Base-by-base conservation (phyloP, 805 yeast genomes). In the Starmerella etchellsii region DNA sequence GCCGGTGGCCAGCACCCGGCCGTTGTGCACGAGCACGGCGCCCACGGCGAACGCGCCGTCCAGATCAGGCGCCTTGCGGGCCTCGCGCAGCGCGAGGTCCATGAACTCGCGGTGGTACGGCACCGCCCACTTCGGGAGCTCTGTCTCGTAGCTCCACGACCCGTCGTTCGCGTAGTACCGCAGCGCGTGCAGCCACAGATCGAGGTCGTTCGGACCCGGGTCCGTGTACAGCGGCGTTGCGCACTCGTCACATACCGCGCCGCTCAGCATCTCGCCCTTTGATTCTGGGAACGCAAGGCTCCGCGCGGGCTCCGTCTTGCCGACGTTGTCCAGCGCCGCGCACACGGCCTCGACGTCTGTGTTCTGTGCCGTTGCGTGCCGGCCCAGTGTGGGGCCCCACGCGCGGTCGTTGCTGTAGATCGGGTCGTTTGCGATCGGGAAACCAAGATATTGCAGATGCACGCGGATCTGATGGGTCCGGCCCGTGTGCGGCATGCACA, bases 381-480 rank as follows among this genome's bases (percentile, higher is more conserved):
- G 72, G 3, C 96, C 97, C 34, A 91, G 59, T 0, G 57, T 50
- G 0, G 68, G 61, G 0, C 97, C 97, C 95, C 96, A 91, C 0
- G 83, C 76, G 15, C 61, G 58, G 14, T 69, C 71, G 52, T 81
- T 82, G 2, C 95, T 79, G 27, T 85, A 88, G 1, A 87, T 68
- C 0, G 96, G 96, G 58, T 88, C 98, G 56, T 88, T 87, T 3
- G 81, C 84, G 34, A 88, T 88, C 0, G 97, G 95, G 54, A 66
- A 71, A 0, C 96, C 96, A n/a, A 91, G 52, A 49, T 68, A 79
- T 60, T 87, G 95, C 42, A 91, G 62, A 63, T 91, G 98, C 1
- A 91, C 94, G 45, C 98, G 66, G 37, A 91, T 85, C 57, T 88
- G 98, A 59, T 88, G 98, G 0, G 96, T 84, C 55, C 98, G 68